These are phyloP conservation scores for Apiospora hydei DNA, from an alignment of 2,329 filamentous ascomycete genomes.

Conservation along the genomic window DNA sequence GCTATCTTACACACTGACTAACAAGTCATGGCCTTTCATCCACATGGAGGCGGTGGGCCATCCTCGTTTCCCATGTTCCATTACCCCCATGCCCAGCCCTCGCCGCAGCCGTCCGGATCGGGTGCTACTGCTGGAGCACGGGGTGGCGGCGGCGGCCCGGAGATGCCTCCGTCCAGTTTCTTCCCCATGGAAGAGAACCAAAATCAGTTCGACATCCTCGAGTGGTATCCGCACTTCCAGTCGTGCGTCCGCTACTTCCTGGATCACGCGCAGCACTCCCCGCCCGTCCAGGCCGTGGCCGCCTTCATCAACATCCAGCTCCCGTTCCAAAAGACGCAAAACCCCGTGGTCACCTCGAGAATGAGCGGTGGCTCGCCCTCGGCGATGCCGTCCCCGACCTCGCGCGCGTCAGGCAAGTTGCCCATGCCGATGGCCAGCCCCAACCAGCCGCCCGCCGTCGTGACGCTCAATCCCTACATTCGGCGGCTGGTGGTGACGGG, in stretches of 20 bases:
- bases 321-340: conserved; percentile 74
- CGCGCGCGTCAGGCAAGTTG: conserved; percentile 38
- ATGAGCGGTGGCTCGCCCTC: conserved; percentile 41
- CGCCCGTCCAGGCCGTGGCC: conserved; percentile 84
- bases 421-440: conserved; percentile 34
- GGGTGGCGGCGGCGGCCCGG: conserved; percentile 27
- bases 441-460: conserved; percentile 44
- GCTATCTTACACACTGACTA: background rate
- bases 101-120: conserved; percentile 28
- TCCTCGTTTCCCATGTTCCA: conserved; percentile 35
- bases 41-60: conserved; percentile 28
- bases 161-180: conserved; percentile 32
- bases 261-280: conserved; percentile 86
- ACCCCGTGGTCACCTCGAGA: conserved; percentile 53
- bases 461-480: conserved; percentile 87
- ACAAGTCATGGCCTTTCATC: conserved; percentile 37
- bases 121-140: conserved; percentile 10
- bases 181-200: conserved; percentile 20
- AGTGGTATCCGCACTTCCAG: conserved; percentile 92
- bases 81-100: conserved; percentile 37
- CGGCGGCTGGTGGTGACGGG: conserved; percentile 90
- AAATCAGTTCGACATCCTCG: conserved; percentile 76
- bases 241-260: conserved; percentile 91
- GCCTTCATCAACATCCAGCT: conserved; percentile 92
- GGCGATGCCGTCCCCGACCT: conserved; percentile 41